Conservation (phyloP, 768 basidiomycete species). For the Auriscalpium microsporum region DNA sequence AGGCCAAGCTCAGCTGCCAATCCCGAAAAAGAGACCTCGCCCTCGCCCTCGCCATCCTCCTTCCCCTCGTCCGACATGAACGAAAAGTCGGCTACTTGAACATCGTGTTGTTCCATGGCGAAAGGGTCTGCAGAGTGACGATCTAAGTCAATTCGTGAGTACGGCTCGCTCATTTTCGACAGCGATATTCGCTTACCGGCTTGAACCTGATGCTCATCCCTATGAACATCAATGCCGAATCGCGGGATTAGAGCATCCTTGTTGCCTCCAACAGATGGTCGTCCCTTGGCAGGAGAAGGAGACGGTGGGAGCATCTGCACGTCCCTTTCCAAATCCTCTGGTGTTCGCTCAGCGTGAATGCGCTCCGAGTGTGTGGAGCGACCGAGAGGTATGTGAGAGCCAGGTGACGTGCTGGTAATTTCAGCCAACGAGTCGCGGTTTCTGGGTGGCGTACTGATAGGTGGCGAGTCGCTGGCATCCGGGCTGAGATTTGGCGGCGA, state of each 20-base stretch:
- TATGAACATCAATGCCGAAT: conserved; percentile 21
- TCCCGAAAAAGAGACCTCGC: conserved; percentile 28
- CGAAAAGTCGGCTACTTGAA: conserved; percentile 21
- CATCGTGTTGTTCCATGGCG: conserved; percentile 20
- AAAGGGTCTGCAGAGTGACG: conserved; percentile 23
- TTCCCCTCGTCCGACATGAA: conserved; percentile 17
- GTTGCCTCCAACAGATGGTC: conserved; percentile 10
- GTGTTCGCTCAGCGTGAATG: conserved; percentile 12
- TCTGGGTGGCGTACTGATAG: conserved; percentile 5
- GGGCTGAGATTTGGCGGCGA: conserved; percentile 13
- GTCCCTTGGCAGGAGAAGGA: conserved; percentile 34
- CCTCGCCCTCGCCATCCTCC: conserved; percentile 23
- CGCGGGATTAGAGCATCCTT: conserved; percentile 28
- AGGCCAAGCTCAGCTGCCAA: conserved; percentile 17
- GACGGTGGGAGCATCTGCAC: conserved; percentile 40
- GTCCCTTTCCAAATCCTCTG: conserved; percentile 30
- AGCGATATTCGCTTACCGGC: background rate
- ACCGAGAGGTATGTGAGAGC: conserved; percentile 26
- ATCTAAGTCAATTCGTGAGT: conserved; percentile 12
- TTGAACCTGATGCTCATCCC: background rate
- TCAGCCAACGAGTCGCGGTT: background rate
- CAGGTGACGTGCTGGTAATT: conserved; percentile 10
- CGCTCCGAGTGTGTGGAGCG: conserved; percentile 34
- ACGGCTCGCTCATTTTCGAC: background rate
- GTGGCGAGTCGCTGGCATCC: too few species aligned